phyloP scores from a whole-genome alignment of 2,329 filamentous ascomycete genomes.

The Coniochaeta sp. region DNA sequence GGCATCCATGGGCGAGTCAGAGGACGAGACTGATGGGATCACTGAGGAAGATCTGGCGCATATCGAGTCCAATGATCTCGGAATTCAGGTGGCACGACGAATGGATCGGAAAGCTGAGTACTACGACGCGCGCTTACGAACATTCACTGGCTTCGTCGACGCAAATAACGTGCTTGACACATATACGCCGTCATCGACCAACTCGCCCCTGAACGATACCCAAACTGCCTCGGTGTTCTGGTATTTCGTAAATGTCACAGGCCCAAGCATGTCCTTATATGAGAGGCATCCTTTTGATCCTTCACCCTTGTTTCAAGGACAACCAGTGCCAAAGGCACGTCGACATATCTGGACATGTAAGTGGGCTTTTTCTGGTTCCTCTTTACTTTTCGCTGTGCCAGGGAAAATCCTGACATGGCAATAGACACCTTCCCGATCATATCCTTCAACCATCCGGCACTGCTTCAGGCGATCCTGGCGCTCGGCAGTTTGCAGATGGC shows the following conservation, averaged over 20 bases:
- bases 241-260: constrained; percentile 87
- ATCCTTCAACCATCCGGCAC: constrained; percentile 74
- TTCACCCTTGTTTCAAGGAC: constrained; percentile 55
- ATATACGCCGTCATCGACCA: constrained; percentile 57
- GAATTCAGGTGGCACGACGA: constrained; percentile 27
- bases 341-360: constrained; percentile 59
- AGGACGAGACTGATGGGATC: constrained; percentile 40
- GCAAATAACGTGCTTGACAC: constrained; percentile 48
- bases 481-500: constrained; percentile 83
- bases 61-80: constrained; percentile 30
- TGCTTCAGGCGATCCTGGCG: constrained; percentile 87
- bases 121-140: constrained; percentile 37
- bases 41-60: constrained; percentile 25
- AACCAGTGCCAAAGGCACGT: constrained; percentile 52
- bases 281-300: constrained; percentile 75
- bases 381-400: neutral
- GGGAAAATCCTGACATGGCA: constrained; percentile 14
- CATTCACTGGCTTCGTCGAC: constrained; percentile 40
- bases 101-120: constrained; percentile 28
- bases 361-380: constrained; percentile 17
- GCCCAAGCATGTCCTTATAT: constrained; percentile 77
- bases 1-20: constrained; percentile 53
- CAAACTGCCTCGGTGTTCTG: constrained; percentile 78
- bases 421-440: constrained; percentile 73
- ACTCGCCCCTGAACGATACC: constrained; percentile 70